Conservation (phyloP, 2,329 filamentous ascomycete genomes). For the Exophiala mesophila region DNA sequence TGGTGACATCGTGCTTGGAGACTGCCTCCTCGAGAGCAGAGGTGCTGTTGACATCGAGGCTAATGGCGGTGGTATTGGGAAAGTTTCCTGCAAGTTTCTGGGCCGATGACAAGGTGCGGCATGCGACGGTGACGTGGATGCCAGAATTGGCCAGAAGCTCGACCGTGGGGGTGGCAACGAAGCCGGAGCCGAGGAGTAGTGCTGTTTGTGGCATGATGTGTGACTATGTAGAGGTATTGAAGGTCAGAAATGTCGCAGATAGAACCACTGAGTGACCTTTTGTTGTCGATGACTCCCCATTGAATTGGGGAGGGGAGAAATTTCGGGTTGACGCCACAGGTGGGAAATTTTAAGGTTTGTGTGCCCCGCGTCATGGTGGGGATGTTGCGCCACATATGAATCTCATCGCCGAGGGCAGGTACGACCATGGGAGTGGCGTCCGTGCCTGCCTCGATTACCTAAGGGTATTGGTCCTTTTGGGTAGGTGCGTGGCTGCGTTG, state of each 20-base stretch:
- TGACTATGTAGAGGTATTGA: neutral
- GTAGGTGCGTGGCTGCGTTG: too few species aligned
- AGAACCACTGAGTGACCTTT: neutral
- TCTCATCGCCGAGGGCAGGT: too few species aligned
- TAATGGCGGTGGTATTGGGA: conserved; percentile 68
- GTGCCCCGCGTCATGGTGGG: neutral
- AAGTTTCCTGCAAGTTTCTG: conserved; percentile 69
- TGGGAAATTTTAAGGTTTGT: neutral
- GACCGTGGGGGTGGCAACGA: conserved; percentile 59
- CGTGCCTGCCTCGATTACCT: too few species aligned
- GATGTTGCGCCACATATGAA: too few species aligned
- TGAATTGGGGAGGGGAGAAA: neutral
- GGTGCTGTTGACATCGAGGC: conserved; percentile 75
- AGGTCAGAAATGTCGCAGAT: neutral
- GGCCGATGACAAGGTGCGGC: conserved; percentile 72
- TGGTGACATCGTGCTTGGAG: conserved; percentile 71
- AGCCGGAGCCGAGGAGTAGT: conserved; percentile 26
- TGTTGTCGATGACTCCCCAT: neutral
- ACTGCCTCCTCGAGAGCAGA: conserved; percentile 75
- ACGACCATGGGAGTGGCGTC: too few species aligned
- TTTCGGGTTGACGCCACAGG: neutral
- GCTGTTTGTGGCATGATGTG: conserved; percentile 5
- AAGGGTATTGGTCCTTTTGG: too few species aligned
- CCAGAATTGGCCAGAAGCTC: conserved; percentile 59
- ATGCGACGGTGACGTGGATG: conserved; percentile 66